phyloP scores from a whole-genome alignment of 495 filamentous ascomycete genomes.

The Tuber melanosporum region DNA sequence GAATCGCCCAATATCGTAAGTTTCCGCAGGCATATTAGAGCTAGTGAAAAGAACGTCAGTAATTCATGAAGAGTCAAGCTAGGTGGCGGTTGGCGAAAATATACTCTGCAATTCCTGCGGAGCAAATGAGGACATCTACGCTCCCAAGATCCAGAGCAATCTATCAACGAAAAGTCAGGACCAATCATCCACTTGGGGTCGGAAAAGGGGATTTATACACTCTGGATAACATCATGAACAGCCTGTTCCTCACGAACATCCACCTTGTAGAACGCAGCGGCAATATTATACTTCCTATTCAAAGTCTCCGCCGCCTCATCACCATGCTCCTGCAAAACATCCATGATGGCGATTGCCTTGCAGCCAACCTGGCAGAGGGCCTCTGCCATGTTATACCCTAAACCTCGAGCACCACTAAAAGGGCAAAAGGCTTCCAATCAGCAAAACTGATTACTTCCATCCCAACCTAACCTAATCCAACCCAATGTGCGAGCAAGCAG shows the following conservation, averaged over 20 bases:
- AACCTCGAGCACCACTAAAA: slow-evolving; percentile 63
- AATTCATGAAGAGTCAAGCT: slow-evolving; percentile 32
- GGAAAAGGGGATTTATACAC: slow-evolving; percentile 12
- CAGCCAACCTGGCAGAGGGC: slow-evolving; percentile 67
- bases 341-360: slow-evolving; percentile 66
- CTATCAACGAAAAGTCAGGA: slow-evolving; percentile 10
- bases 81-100: slow-evolving; percentile 24
- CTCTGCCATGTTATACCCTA: slow-evolving; percentile 70
- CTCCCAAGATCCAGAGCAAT: slow-evolving; percentile 52
- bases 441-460: background rate
- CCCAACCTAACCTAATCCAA: background rate
- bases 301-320: slow-evolving; percentile 60
- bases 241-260: slow-evolving; percentile 60
- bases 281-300: slow-evolving; percentile 59
- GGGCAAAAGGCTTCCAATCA: slow-evolving; percentile 1
- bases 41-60: slow-evolving; percentile 45
- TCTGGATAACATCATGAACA: slow-evolving; percentile 49
- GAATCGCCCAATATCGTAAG: slow-evolving; percentile 55
- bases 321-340: slow-evolving; percentile 66
- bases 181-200: slow-evolving; percentile 9
- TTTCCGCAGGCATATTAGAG: slow-evolving; percentile 60
- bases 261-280: slow-evolving; percentile 68
- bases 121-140: slow-evolving; percentile 70
- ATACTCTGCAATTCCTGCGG: slow-evolving; percentile 76
- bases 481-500: background rate